phyloP scores from a whole-genome alignment of 495 filamentous ascomycete genomes.

The Barbatosphaeria neglecta region DNA sequence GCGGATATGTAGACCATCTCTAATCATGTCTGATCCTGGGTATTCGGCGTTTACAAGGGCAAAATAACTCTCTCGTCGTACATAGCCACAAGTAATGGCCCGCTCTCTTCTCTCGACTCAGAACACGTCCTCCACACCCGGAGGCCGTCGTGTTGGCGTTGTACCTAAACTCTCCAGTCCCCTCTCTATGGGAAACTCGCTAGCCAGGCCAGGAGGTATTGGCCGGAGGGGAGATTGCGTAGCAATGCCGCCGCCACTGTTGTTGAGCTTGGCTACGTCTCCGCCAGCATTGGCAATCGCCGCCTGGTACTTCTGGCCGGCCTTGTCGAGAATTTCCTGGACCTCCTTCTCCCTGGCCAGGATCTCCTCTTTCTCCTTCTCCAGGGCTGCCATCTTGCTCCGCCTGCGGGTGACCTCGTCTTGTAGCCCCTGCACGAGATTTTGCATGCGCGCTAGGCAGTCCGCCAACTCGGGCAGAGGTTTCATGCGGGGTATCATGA shows the following conservation, averaged over 20 bases:
- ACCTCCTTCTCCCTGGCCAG: constrained; percentile 66
- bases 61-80: background rate
- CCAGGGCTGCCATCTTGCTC: constrained; percentile 18
- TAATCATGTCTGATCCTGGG: no score
- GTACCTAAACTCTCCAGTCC: constrained; percentile 54
- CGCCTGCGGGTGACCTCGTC: constrained; percentile 16
- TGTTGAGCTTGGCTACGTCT: constrained; percentile 9
- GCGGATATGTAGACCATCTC: no score
- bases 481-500: constrained; percentile 37
- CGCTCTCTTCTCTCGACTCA: no score
- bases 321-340: constrained; percentile 68
- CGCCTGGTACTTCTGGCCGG: constrained; percentile 59
- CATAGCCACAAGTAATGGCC: no score
- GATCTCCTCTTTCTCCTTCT: constrained; percentile 44
- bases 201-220: constrained; percentile 14
- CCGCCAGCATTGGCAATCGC: constrained; percentile 18
- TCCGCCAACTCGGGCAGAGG: constrained; percentile 43
- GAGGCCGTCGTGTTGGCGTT: constrained; percentile 35
- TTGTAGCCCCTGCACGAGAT: constrained; percentile 20
- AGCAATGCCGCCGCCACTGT: background rate
- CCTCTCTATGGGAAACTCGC: constrained; percentile 29
- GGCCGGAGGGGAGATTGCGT: constrained; percentile 17
- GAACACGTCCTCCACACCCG: constrained; percentile 13
- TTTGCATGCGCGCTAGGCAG: constrained; percentile 34
- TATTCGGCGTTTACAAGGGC: background rate